These are phyloP conservation scores for Pelargonium nanum DNA, from an alignment of 345 rosid genomes.

Conservation along the genomic window DNA sequence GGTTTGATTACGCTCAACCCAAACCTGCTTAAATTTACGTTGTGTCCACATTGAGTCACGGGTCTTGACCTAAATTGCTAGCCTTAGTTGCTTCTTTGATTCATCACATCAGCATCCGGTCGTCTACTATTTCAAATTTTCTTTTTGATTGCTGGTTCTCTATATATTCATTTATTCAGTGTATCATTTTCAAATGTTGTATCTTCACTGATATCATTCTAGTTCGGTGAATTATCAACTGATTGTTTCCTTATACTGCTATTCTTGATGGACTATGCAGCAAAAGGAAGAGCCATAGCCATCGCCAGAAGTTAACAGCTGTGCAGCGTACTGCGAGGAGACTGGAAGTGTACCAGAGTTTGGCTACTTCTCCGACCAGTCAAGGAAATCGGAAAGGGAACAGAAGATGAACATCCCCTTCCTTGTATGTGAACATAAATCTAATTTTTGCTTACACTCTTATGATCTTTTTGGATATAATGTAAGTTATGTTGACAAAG, in stretches of 20 bases:
- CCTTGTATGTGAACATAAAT: constrained; percentile 3
- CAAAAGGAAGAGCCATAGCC: constrained; percentile 45
- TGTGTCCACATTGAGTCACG: too few relatives aligned
- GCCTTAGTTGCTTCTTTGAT: too few relatives aligned
- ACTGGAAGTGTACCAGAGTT: constrained; percentile 35
- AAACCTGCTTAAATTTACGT: too few relatives aligned
- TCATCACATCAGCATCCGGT: too few relatives aligned
- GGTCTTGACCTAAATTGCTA: too few relatives aligned
- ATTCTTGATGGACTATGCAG: constrained; percentile 18
- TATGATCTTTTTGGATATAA: background rate
- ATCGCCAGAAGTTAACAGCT: constrained; percentile 43
- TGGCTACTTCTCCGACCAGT: constrained; percentile 13
- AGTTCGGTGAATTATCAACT: background rate
- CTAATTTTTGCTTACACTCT: background rate
- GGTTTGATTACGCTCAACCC: too few relatives aligned
- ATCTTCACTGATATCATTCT: background rate
- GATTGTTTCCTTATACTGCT: background rate
- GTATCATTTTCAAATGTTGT: background rate
- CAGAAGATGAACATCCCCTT: constrained; percentile 25
- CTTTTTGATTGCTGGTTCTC: too few relatives aligned
- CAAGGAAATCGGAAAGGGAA: constrained; percentile 35
- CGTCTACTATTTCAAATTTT: too few relatives aligned
- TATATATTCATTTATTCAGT: too few relatives aligned
- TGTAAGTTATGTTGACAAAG: background rate
- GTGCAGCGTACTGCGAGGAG: constrained; percentile 49